Evolutionary conservation across 2,329 filamentous ascomycete species (phyloP), one percentile per base, ranked within the genome.

Genomic region (Knufia petricola): DNA sequence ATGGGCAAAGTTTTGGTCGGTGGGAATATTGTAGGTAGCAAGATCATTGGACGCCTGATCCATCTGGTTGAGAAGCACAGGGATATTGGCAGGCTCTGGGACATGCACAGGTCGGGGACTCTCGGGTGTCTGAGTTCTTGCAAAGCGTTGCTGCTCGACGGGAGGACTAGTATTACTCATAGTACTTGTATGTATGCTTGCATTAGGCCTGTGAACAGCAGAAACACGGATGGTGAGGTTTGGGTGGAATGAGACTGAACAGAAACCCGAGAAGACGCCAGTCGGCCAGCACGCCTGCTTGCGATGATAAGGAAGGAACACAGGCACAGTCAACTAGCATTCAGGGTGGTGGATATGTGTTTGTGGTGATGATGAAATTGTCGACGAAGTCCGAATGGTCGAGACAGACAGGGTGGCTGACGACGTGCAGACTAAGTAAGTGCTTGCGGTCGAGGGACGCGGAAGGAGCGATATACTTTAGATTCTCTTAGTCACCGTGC

Each of bases 31-130:
- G 63, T 78, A 77, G 53, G 74, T 75, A 47, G 79, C 72, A 49
- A 79, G 79, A 63, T 83, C 79, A 67, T 82, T 81, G 71, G 84
- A 83, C 58, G 76, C 69, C 48, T 80, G 79, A 66, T 86, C 81
- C 76, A 79, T 85, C 68, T 84, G 81, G 62, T 82, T 80, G 62
- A 81, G 75, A 60, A 85, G 71, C 48, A 86, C 76, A 50, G 82
- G 80, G 51, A 85, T 84, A 57, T 79, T 82, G 58, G 79, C 75
- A 46, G 81, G 80, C 64, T 82, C 77, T 56, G 81, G 75, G 56
- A 81, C 71, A 65, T 85, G 79, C 59, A 84, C 66, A 57, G 82
- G 82, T 59, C 81, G 79, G 61, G 83, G 83, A 63, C 81, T 85
- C 61, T 83, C 78, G 55, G 83, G 82, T 61, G 80, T 83, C 61